Evolutionary conservation across 768 basidiomycete genomes (phyloP).

Genomic region (Grammothele lineata): DNA sequence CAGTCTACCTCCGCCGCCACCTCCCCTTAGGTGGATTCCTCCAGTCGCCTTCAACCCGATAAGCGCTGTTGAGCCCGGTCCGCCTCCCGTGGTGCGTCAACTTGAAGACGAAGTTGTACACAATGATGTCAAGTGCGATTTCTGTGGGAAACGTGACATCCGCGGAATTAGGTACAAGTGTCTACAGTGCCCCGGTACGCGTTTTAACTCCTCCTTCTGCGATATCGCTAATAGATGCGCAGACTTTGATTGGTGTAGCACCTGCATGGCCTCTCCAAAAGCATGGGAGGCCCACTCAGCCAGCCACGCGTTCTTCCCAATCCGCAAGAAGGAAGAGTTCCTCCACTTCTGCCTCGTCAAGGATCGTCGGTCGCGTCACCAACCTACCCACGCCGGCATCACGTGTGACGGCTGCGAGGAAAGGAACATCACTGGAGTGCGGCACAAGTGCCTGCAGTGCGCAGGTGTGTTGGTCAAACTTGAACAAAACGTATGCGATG

Average conservation of each 20-base stretch:
- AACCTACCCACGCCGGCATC: conserved; percentile 43
- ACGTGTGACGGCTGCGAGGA: conserved; percentile 60
- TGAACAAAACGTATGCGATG: background rate
- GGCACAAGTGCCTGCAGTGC: conserved; percentile 80
- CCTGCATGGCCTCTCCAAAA: conserved; percentile 12
- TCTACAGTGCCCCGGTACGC: conserved; percentile 17
- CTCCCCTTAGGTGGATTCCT: background rate
- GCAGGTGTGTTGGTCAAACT: conserved; percentile 27
- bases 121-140: conserved; percentile 15
- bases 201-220: background rate
- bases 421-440: conserved; percentile 49
- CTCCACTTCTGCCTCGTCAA: conserved; percentile 6
- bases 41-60: background rate
- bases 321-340: conserved; percentile 5
- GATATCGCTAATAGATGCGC: background rate
- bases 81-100: no score
- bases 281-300: conserved; percentile 9
- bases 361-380: background rate
- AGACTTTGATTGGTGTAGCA: conserved; percentile 20
- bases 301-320: conserved; percentile 16
- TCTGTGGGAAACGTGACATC: conserved; percentile 14
- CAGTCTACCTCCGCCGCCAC: background rate
- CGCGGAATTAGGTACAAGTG: conserved; percentile 19
- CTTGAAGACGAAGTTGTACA: conserved; percentile 1
- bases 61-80: no score